phyloP scores from a whole-genome alignment of 257 asterid species.

The Nicotiana tomentosiformis region DNA sequence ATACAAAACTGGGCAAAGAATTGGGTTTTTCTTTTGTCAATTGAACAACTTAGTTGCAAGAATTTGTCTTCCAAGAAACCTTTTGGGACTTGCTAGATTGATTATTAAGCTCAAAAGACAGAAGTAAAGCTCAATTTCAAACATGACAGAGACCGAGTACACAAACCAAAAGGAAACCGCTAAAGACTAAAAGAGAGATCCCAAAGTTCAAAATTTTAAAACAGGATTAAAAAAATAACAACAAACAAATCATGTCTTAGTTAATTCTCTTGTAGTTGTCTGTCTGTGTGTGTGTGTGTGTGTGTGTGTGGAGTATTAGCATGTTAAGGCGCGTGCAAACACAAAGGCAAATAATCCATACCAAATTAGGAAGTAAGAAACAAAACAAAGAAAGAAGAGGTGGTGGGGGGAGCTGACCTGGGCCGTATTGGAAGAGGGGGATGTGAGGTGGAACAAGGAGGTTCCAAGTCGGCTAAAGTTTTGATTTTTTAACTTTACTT shows the following conservation, averaged over 20 bases:
- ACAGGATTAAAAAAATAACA: too few relatives aligned
- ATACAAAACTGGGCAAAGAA: neutral
- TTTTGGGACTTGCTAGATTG: neutral
- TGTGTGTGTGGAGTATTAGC: neutral
- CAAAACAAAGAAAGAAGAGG: neutral
- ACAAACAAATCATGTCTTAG: neutral
- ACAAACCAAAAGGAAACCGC: neutral
- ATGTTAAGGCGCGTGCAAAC: neutral
- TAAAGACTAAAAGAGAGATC: neutral
- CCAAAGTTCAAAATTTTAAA: neutral
- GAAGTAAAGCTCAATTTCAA: neutral
- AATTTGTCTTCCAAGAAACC: neutral
- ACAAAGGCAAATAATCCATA: neutral
- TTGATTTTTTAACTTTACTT: neutral
- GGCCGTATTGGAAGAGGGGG: neutral
- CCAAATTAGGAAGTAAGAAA: neutral
- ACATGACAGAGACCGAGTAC: neutral
- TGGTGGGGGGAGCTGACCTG: constrained; percentile 12
- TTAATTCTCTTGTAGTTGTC: neutral
- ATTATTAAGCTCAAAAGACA: neutral
- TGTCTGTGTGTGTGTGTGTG: neutral
- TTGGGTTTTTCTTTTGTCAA: neutral
- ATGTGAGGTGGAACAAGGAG: constrained; percentile 6
- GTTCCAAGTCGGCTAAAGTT: constrained; percentile 4
- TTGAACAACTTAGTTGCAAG: neutral